Conservation (phyloP, 345 rosid genomes). For the Linum lewisii region DNA sequence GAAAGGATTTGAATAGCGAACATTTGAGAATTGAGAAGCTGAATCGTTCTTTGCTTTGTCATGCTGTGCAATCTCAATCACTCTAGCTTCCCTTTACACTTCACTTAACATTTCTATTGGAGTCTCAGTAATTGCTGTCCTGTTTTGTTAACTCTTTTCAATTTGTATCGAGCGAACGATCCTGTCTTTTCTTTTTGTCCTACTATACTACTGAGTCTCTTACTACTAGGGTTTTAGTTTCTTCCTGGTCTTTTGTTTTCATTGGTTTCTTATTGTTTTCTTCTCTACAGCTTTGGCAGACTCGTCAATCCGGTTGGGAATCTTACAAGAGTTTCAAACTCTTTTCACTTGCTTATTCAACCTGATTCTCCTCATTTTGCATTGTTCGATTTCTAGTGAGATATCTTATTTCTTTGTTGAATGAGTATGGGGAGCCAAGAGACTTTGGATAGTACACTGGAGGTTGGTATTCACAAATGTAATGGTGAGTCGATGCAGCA, state of each 20-base stretch:
- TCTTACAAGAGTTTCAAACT: not conserved
- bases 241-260: not conserved
- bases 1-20: not conserved
- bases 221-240: not conserved
- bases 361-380: too few relatives aligned
- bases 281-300: not conserved
- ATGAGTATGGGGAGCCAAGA: constrained; percentile 22
- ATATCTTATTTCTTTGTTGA: not conserved
- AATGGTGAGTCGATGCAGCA: constrained; percentile 9
- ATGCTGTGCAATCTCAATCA: not conserved
- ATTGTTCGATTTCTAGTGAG: too few relatives aligned
- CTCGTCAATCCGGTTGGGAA: not conserved
- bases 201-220: not conserved
- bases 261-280: not conserved
- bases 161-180: not conserved
- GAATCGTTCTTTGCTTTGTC: not conserved
- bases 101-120: not conserved
- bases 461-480: constrained; percentile 13
- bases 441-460: constrained; percentile 20
- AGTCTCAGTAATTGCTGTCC: too few relatives aligned
- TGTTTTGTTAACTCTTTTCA: too few relatives aligned
- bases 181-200: not conserved
- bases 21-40: not conserved
- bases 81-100: not conserved
- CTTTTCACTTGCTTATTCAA: too few relatives aligned